Percentiles rank a stretch among this genome's conserved stretches.
Conservation (phyloP, 2,329 filamentous ascomycete genomes). For the Aspergillus sp. region DNA sequence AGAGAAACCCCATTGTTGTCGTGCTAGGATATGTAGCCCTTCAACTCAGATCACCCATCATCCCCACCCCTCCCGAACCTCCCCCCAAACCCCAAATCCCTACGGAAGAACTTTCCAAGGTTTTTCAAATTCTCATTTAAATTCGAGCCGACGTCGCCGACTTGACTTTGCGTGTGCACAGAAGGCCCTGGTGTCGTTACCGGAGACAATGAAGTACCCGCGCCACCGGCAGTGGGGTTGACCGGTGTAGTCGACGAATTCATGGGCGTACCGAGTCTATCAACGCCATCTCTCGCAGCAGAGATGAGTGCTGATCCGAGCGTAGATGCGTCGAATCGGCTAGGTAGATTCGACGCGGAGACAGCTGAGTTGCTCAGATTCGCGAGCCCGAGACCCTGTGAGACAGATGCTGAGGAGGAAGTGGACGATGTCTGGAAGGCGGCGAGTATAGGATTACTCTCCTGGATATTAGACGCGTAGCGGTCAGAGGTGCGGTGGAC, state of each 20-base stretch:
- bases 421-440: constrained; percentile 55
- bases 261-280: constrained; percentile 72
- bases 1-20: not conserved
- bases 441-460: constrained; percentile 71
- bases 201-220: constrained; percentile 29
- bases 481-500: constrained; percentile 72
- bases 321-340: constrained; percentile 77
- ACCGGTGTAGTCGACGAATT: constrained; percentile 39
- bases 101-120: constrained; percentile 93
- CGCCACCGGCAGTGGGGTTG: constrained; percentile 28
- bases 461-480: constrained; percentile 69
- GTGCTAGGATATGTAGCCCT: not conserved
- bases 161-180: constrained; percentile 29
- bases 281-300: constrained; percentile 81
- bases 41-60: constrained; percentile 24
- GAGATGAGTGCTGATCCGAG: constrained; percentile 88
- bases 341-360: constrained; percentile 49
- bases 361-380: constrained; percentile 41
- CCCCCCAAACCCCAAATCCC: constrained; percentile 78
- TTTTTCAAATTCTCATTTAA: constrained; percentile 94
- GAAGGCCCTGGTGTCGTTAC: constrained; percentile 30
- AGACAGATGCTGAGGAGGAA: constrained; percentile 43
- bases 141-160: constrained; percentile 52
- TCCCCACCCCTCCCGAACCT: constrained; percentile 63
- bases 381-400: constrained; percentile 53